phyloP scores from a whole-genome alignment of 108 stramenopile genomes.

The Nitzschia inconspicua region DNA sequence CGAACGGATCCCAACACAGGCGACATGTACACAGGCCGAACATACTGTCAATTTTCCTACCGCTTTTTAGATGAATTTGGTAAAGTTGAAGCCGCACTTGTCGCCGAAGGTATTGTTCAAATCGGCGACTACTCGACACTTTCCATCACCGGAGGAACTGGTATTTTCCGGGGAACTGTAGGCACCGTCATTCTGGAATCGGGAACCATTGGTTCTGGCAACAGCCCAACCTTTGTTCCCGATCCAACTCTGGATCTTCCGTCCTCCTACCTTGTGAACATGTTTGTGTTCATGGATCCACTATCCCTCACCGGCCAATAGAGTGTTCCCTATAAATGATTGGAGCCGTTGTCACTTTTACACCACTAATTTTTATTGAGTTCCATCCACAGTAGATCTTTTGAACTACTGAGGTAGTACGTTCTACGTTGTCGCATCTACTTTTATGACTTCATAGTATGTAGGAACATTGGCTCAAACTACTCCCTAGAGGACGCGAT shows the following conservation, averaged over 20 bases:
- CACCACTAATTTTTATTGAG: too few species aligned
- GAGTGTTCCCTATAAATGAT: too few species aligned
- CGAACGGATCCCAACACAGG: slow-evolving; percentile 18
- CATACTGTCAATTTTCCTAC: slow-evolving; percentile 27
- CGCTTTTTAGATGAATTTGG: background rate
- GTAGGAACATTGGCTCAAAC: too few species aligned
- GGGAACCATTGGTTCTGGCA: background rate
- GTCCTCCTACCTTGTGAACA: slow-evolving; percentile 15
- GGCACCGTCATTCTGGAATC: slow-evolving; percentile 12
- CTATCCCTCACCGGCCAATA: too few species aligned
- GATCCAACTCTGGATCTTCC: slow-evolving; percentile 5
- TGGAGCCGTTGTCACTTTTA: too few species aligned
- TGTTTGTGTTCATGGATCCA: slow-evolving; percentile 19
- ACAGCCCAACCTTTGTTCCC: background rate
- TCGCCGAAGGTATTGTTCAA: slow-evolving; percentile 12
- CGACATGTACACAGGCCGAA: slow-evolving; percentile 17
- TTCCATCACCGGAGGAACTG: slow-evolving; percentile 30
- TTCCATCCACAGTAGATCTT: too few species aligned
- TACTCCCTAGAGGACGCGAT: too few species aligned
- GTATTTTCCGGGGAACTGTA: slow-evolving; percentile 13
- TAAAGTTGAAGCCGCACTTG: slow-evolving; percentile 6
- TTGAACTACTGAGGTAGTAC: too few species aligned
- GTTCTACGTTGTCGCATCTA: too few species aligned
- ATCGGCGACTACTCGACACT: slow-evolving; percentile 7
- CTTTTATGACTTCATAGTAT: too few species aligned